Base-by-base conservation (phyloP, 371 early-diverging fungal species). In the Mucor velutinosus region DNA sequence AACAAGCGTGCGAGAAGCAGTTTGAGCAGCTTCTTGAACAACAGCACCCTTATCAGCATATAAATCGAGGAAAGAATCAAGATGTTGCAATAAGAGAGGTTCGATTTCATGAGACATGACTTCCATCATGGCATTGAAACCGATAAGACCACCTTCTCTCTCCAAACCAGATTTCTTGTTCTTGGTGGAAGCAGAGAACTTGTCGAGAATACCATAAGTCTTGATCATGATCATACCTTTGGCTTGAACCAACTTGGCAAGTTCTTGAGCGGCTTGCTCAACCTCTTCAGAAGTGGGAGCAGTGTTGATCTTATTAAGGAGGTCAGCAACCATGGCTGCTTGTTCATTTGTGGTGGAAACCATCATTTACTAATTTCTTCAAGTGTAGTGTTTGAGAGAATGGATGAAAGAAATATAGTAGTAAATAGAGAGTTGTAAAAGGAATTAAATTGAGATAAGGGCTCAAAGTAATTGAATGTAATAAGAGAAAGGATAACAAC, bases 161-260 rank as follows among this genome's bases (percentile, higher is more conserved):
- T 87, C 90, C 27, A 88, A 72, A 32, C 89, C 90, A 51, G 87
- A 88, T 73, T 92, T 92, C 73, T 90, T 90, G 82, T 91, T 90
- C 60, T 79, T 81, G 47, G 83, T 82, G 37, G 86, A 86, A 27
- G 76, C 65, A 55, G 75, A 75, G 41, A 93, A 77, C 58, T 82
- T 83, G 39, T 79, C 74, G 39, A 93, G 78, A 62, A 93, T 82
- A 29, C 76, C 76, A 60, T 77, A 74, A 43, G 88, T 77, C 71
- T 87, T 84, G 67, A 92, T 78, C 49, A 83, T 66, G 58, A 86
- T 81, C 39, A 90, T 66, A 4, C 86, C 88, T 14, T 82, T 78
- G 33, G 74, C 65, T 43, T 82, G 75, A 66, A 87, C 77, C 55
- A 74, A 61, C 60, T 81, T 78, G 25, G 85, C 85, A 47, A 87